Evolutionary conservation across 164 flowering plant species (phyloP).

Genomic region (Chimonanthus praecox): DNA sequence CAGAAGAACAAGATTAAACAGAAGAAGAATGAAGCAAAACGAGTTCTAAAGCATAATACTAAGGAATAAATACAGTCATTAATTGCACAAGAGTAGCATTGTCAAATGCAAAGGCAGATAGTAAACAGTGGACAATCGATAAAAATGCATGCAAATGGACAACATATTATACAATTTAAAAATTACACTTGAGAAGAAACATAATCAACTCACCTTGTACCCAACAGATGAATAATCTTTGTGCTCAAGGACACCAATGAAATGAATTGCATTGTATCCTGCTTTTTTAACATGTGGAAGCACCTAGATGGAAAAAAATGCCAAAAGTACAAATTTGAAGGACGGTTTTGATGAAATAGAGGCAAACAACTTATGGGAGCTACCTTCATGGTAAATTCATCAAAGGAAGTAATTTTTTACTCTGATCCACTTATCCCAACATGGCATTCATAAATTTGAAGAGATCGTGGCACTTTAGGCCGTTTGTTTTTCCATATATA

Average conservation of each 20-base stretch:
- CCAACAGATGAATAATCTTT: conserved; percentile 93
- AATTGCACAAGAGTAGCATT: neutral
- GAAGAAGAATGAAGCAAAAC: neutral
- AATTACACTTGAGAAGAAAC: neutral
- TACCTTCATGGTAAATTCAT: conserved; percentile 69
- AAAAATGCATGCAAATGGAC: neutral
- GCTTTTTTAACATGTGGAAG: conserved; percentile 82
- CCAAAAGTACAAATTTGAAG: neutral
- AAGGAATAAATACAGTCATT: neutral
- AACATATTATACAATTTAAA: too few relatives aligned
- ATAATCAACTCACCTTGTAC: conserved; percentile 59
- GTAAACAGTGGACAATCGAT: neutral
- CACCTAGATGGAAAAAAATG: conserved; percentile 33
- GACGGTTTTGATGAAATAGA: neutral
- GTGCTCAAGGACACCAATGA: conserved; percentile 89
- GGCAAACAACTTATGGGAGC: neutral
- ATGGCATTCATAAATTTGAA: conserved; percentile 96
- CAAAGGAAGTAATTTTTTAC: conserved; percentile 66
- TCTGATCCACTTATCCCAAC: conserved; percentile 86
- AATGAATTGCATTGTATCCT: conserved; percentile 89
- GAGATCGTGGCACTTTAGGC: conserved; percentile 66
- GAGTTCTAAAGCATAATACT: too few relatives aligned
- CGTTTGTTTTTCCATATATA: conserved; percentile 62
- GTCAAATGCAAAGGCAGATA: neutral
- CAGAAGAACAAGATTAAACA: neutral